Base-by-base conservation (phyloP, 164 flowering plant genomes). In the Platanus orientalis region DNA sequence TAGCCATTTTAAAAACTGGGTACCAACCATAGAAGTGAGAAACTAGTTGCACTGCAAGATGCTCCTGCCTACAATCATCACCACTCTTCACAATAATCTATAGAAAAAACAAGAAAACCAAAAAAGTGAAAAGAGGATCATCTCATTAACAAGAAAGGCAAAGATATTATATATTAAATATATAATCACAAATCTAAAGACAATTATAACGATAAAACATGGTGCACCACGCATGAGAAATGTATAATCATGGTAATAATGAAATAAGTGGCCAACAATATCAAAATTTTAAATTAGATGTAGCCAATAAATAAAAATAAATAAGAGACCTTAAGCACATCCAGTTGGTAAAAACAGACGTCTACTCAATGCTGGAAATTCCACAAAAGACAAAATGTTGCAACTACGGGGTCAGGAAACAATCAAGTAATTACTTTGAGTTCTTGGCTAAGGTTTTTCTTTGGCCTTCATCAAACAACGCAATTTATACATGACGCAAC, bases 1-100 rank as follows among this genome's bases (percentile, higher is more conserved):
- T 7, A 11, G 20, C 29, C 44, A 26, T 12, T 20, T 21, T 6
- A 65, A 23, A 24, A 60, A 29, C 48, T 42, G 34, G 29, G 29
- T 17, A 65, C 85, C 14, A 63, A 95, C 99, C 97, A 66, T 90
- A 90, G 59, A 95, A 95, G 76, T 95, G 99, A 70, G 92, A 90
- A 69, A 95, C 83, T 55, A 95, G 97, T 74, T 95, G 99, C 64
- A 92, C 99, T 27, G 99, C 99, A 64, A 95, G 96, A 76, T 95
- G 98, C 76, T 95, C 99, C 79, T 95, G 99, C 79, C 99, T 81
- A 72, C 99, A 95, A 77, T 95, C 99, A 83, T 95, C 99, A 57
- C 99, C 99, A 74, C 99, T 95, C 83, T 95, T 95, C 58, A 95
- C 99, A 71, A 95, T 95, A 56, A 87, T 70, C 96, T 91, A 61